A percentile compares a stretch with the other conserved stretches of the same genome.
These are phyloP conservation scores for Candida suzukii DNA, from an alignment of 805 yeast genomes.

Conservation along the genomic window DNA sequence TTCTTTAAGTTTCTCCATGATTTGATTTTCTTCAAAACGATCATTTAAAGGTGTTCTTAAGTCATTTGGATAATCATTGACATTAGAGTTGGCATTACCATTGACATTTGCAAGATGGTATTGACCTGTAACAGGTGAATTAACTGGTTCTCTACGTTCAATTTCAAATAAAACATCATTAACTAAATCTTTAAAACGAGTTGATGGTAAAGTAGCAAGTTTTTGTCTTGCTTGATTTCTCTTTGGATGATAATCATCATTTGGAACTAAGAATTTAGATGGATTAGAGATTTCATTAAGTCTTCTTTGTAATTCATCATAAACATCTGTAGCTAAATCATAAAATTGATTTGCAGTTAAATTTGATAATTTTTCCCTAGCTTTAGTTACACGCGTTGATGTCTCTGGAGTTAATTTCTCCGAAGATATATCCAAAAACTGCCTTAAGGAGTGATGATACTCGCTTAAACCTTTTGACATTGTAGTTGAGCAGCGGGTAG, in stretches of 20 bases:
- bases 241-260: slow-evolving; percentile 76
- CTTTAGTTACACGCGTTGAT: slow-evolving; percentile 65
- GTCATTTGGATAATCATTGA: no score
- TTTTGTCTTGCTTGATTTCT: slow-evolving; percentile 94
- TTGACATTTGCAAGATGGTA: not conserved
- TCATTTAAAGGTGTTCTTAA: not conserved
- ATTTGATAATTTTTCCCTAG: slow-evolving; percentile 77
- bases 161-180: slow-evolving; percentile 85
- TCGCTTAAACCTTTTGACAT: slow-evolving; percentile 11
- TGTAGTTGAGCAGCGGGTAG: no score
- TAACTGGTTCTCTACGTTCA: slow-evolving; percentile 37
- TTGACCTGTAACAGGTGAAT: not conserved
- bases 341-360: slow-evolving; percentile 76
- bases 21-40: slow-evolving; percentile 2
- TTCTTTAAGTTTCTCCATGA: slow-evolving; percentile 3
- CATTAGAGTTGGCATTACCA: not conserved
- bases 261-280: slow-evolving; percentile 57
- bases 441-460: slow-evolving; percentile 43
- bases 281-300: slow-evolving; percentile 47
- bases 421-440: slow-evolving; percentile 43
- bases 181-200: slow-evolving; percentile 83
- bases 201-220: slow-evolving; percentile 72
- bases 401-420: slow-evolving; percentile 36
- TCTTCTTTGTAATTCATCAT: slow-evolving; percentile 85
- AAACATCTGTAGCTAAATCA: slow-evolving; percentile 90